Conservation (phyloP, 1,284 basidiomycete species). For the Cutaneotrichosporon cavernicola region DNA sequence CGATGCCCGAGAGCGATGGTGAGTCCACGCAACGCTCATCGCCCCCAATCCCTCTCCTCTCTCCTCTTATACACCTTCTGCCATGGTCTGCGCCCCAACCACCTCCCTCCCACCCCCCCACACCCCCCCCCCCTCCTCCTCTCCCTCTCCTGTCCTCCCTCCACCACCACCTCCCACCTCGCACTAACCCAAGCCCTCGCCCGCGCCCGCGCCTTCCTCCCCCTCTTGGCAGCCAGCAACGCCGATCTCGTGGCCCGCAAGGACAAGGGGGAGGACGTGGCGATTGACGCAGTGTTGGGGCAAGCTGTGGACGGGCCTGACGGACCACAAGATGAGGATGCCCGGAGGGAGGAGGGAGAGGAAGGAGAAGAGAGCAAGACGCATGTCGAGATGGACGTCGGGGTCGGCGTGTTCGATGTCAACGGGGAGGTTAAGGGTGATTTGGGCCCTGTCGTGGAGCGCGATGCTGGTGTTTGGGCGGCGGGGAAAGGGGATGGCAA, state of each 20-base stretch:
- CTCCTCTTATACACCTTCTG: not conserved
- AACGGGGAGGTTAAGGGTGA: conserved; percentile 18
- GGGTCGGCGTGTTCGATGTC: conserved; percentile 47
- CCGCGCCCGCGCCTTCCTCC: conserved; percentile 43
- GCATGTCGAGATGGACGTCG: conserved; percentile 35
- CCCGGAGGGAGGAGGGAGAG: not conserved
- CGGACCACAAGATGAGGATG: not conserved
- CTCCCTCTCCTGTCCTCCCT: too few relatives aligned
- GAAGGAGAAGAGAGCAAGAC: not conserved
- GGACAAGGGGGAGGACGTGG: conserved; percentile 32
- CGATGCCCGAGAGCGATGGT: conserved; percentile 25
- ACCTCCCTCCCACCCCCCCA: too few relatives aligned
- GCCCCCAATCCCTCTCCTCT: too few relatives aligned
- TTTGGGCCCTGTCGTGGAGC: conserved; percentile 29
- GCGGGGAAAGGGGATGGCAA: not conserved
- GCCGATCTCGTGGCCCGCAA: conserved; percentile 32
- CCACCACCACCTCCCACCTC: too few relatives aligned
- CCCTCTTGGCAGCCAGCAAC: conserved; percentile 38
- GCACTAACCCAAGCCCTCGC: conserved; percentile 31
- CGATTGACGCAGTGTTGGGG: conserved; percentile 35
- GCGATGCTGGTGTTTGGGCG: conserved; percentile 19
- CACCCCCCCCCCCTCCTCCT: too few relatives aligned
- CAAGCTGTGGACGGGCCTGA: not conserved
- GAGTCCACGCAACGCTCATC: not conserved
- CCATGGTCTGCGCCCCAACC: too few relatives aligned